Base-by-base conservation (phyloP, 371 early-diverging fungal species). In the Encephalitozoon cuniculi region DNA sequence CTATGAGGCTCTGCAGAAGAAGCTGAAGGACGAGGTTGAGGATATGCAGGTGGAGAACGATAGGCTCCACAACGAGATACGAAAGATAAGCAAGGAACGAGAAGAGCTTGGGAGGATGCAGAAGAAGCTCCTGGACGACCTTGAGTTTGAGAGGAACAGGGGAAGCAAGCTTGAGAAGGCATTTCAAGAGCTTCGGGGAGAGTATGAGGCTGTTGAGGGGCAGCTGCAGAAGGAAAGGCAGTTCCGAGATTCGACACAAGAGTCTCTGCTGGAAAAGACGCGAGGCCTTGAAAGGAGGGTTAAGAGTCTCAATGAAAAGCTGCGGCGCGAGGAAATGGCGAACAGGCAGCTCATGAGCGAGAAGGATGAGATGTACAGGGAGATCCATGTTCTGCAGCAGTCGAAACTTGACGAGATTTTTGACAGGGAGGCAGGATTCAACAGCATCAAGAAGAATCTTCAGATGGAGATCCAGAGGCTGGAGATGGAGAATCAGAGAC, bases 161-260 rank as follows among this genome's bases (percentile, higher is more conserved):
- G 89, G 77, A 87, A 89, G 91, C 15, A 81, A 84, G 25, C 68
- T 82, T 15, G 89, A 89, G 30, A 85, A 89, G 41, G 74, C 84
- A 44, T 84, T 84, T 68, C 88, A 88, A 79, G 89, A 88, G 75
- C 70, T 88, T 25, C 87, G 89, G 77, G 88, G 89, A 68, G 87
- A 88, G 39, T 84, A 89, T 44, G 89, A 88, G 49, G 90, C 89
- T 30, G 71, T 64, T 0, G 76, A 85, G 12, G 68, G 51, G 44
- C 46, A 65, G 41, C 69, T 77, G 23, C 55, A 64, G 37, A 74
- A 70, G 67, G 72, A 68, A 18, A 64, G 46, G 32, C 49, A 43
- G 44, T 34, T 30, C 5, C 63, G 37, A 40, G 55, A 81, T 34
- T 15, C 34, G 7, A 53, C 28, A 4, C 46, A 41, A 64, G 49